These are phyloP conservation scores for Fusarium hainanense DNA, from an alignment of 2,329 filamentous ascomycete species.

Conservation along the genomic window DNA sequence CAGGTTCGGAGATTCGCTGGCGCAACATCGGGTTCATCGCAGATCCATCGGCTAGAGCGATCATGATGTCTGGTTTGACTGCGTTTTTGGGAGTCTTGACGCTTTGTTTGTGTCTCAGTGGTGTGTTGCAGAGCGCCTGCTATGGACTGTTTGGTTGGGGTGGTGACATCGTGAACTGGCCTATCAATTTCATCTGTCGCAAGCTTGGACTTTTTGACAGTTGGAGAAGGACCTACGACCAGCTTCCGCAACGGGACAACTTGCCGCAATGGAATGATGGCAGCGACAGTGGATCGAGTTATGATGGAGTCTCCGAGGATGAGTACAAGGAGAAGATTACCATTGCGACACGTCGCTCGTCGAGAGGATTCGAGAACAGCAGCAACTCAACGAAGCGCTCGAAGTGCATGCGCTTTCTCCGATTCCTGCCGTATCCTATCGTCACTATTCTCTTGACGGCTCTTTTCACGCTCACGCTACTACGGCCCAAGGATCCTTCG, in stretches of 20 bases:
- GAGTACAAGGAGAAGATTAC: slow-evolving; percentile 31
- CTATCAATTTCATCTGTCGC: slow-evolving; percentile 29
- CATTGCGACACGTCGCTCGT: neutral
- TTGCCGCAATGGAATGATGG: neutral
- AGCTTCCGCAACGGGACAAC: slow-evolving; percentile 20
- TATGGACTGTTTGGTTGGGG: slow-evolving; percentile 45
- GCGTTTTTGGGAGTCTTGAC: slow-evolving; percentile 41
- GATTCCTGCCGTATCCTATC: slow-evolving; percentile 34
- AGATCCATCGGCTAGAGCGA: slow-evolving; percentile 48
- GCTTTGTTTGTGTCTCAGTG: slow-evolving; percentile 34
- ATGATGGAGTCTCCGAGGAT: neutral
- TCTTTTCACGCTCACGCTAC: slow-evolving; percentile 39
- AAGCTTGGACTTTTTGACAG: slow-evolving; percentile 11
- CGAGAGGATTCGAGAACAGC: neutral
- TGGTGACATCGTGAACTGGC: slow-evolving; percentile 47
- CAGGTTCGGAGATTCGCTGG: slow-evolving; percentile 53
- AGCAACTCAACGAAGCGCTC: neutral
- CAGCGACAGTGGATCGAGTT: slow-evolving; percentile 6
- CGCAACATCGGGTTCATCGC: slow-evolving; percentile 50
- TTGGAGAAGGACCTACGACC: slow-evolving; percentile 13
- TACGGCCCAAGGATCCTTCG: slow-evolving; percentile 50
- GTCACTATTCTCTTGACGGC: slow-evolving; percentile 42
- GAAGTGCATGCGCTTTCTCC: slow-evolving; percentile 11
- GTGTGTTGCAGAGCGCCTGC: slow-evolving; percentile 44
- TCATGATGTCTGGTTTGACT: slow-evolving; percentile 50